Conservation (phyloP, 2,329 filamentous ascomycete genomes). For the Fusarium longipes region DNA sequence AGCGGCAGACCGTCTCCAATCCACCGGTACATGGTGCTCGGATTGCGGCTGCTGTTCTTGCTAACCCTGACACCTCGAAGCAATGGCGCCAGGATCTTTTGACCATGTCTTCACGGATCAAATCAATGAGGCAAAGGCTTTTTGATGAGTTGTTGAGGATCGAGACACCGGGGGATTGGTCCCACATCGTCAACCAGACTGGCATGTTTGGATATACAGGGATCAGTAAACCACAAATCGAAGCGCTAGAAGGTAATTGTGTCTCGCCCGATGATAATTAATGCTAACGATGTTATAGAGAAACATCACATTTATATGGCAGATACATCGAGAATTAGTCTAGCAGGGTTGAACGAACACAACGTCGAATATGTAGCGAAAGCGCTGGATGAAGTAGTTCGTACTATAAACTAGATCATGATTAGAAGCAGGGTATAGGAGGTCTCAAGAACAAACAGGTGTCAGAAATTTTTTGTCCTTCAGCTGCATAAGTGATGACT, state of each 20-base stretch:
- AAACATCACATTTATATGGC: constrained; percentile 55
- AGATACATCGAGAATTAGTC: constrained; percentile 52
- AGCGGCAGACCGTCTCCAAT: constrained; percentile 51
- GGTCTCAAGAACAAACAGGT: too few species aligned
- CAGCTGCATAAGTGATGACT: too few species aligned
- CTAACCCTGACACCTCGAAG: constrained; percentile 40
- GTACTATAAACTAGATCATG: not conserved
- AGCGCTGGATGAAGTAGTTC: constrained; percentile 33
- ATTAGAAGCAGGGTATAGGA: too few species aligned
- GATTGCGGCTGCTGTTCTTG: constrained; percentile 51
- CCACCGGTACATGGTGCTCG: constrained; percentile 52
- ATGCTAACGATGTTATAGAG: constrained; percentile 35
- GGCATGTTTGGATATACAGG: constrained; percentile 61
- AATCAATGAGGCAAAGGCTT: constrained; percentile 50
- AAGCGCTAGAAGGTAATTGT: constrained; percentile 45
- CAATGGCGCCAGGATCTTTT: constrained; percentile 53
- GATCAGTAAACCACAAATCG: constrained; percentile 60
- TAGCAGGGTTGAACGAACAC: constrained; percentile 53
- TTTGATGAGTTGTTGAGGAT: constrained; percentile 49
- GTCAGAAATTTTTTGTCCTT: too few species aligned
- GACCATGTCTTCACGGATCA: constrained; percentile 53
- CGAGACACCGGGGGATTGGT: constrained; percentile 53
- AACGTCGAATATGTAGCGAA: constrained; percentile 47
- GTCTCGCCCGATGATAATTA: rapidly evolving
- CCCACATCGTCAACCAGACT: constrained; percentile 51